Evolutionary conservation across 2,329 filamentous ascomycete genomes (phyloP), one percentile per base, ranked within the genome.

Genomic region (Fusarium foetens): DNA sequence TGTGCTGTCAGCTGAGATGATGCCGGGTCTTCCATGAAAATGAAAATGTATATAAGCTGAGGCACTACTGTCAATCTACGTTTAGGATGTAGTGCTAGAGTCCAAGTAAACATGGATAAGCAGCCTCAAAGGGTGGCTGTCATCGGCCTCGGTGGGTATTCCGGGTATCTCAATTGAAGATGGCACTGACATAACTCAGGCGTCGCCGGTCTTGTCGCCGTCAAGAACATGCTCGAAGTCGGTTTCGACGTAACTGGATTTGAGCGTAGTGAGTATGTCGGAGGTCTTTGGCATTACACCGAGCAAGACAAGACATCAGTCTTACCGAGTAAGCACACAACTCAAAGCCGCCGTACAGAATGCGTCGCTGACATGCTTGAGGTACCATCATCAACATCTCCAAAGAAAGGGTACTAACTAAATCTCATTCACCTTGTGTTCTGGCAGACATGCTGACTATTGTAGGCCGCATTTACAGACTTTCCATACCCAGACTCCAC

Each of bases 271-370:
- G 63, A 75, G 42, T 81, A 80, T 49, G 74, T 85, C 14, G 84
- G 84, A 19, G 84, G 84, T 0, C 68, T 86, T 1, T 86, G 84
- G 84, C 79, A 82, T 46, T 84, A 80, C 59, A 84, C 79, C 16
- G 77, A 80, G 4, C 75, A 82, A n/a, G 73, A 81, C 66, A 78
- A 79, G 67, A 83, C 81, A 36, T 80, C 80, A 14, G 81, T 82
- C 33, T 80, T 84, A 8, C 70, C 75, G 19, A 80, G 77, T 78
- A 75, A 73, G 75, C 72, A 11, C 6, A 8, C n/a, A 25, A 25
- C 25, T 25, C 25, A 6, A 25, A 25, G 25, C 25, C 25, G 25
- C 25, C 25, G 25, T 25, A 6, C 25, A 25, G 25, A 25, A 25
- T 25, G 25, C 25, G 25, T 25, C 3, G 8, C 59, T 75, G 16